Conservation (phyloP, 108 stramenopile species). For the Chaetoceros tenuissimus region DNA sequence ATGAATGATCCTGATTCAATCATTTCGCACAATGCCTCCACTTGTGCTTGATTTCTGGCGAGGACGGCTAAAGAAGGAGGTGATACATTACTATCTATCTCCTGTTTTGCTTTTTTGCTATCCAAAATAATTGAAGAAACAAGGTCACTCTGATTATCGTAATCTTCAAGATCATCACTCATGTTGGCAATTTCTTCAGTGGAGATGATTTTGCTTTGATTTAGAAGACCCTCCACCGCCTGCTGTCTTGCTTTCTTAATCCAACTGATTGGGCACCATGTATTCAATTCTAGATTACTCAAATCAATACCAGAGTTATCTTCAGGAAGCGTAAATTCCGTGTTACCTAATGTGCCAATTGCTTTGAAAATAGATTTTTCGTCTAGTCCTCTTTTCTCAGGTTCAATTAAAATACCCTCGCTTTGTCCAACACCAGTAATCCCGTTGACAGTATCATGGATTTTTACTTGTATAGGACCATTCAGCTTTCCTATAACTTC, state of each 20-base stretch:
- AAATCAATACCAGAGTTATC: constrained; percentile 25
- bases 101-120: background rate
- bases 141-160: background rate
- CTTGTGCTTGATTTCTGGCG: constrained; percentile 40
- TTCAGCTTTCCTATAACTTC: constrained; percentile 30
- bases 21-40: constrained; percentile 45
- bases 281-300: constrained; percentile 20
- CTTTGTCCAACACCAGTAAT: constrained; percentile 19
- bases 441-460: constrained; percentile 22
- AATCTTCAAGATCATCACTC: background rate
- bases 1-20: constrained; percentile 21
- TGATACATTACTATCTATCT: background rate
- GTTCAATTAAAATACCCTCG: constrained; percentile 25
- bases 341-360: constrained; percentile 58
- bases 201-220: background rate
- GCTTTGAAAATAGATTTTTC: constrained; percentile 39
- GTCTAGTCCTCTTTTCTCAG: constrained; percentile 25
- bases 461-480: constrained; percentile 25
- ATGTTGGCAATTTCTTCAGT: background rate
- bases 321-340: constrained; percentile 16
- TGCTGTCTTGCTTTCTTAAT: constrained; percentile 47
- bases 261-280: constrained; percentile 55
- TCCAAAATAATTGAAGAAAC: background rate
- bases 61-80: constrained; percentile 28
- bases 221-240: constrained; percentile 35